Conservation (phyloP, 2,329 filamentous ascomycete species). For the Aureobasidium sp. region DNA sequence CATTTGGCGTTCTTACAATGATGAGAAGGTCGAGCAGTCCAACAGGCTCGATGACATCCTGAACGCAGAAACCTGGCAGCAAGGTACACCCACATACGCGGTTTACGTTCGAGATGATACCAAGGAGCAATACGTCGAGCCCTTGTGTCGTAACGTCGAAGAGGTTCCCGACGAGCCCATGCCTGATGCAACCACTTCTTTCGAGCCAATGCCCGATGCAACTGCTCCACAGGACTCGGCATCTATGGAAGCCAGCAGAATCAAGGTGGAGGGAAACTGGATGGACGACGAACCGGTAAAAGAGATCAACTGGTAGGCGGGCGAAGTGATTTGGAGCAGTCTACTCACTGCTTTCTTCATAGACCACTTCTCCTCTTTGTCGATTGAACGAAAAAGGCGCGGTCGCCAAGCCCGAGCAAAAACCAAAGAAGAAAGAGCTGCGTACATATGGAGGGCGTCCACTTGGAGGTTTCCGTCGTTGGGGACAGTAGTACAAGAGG, state of each 20-base stretch:
- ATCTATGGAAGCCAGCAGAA: not conserved
- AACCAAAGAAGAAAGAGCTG: not conserved
- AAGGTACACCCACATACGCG: conserved; percentile 72
- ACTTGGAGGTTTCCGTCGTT: not conserved
- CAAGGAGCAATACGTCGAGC: conserved; percentile 49
- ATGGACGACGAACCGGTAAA: not conserved
- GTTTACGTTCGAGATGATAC: conserved; percentile 68
- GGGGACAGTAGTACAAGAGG: not conserved
- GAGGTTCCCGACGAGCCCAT: not conserved
- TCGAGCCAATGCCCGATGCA: not conserved
- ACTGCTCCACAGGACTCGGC: not conserved
- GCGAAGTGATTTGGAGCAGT: not conserved
- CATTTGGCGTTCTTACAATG: conserved; percentile 92
- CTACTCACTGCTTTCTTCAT: conserved; percentile 6
- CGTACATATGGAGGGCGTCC: not conserved
- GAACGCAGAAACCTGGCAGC: conserved; percentile 49
- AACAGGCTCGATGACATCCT: conserved; percentile 59
- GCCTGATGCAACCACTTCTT: not conserved
- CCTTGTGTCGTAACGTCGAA: conserved; percentile 22
- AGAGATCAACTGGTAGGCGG: not conserved
- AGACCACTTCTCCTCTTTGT: not conserved
- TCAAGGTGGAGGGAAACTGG: not conserved
- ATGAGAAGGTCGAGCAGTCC: conserved; percentile 66
- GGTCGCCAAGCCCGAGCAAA: not conserved
- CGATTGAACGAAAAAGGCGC: not conserved